Evolutionary conservation across 2,329 filamentous ascomycete genomes (phyloP).

Genomic region (Leptographium procerum): DNA sequence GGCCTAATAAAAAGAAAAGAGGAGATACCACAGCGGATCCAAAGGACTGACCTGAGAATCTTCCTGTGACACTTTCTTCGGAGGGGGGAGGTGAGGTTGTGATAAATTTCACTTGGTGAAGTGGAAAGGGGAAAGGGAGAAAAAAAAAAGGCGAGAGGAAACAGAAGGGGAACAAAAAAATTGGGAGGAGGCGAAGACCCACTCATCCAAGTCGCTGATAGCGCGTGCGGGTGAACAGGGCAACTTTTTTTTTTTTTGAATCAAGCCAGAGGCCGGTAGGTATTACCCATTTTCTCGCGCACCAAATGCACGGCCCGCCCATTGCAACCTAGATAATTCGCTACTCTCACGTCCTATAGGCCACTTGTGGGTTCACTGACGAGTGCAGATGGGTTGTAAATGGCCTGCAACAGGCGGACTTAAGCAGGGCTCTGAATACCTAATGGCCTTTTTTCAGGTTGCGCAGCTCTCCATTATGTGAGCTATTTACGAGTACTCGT

Average conservation of each 20-base stretch:
- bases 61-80: constrained; percentile 2
- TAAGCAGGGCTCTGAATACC: not conserved
- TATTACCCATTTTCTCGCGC: not conserved
- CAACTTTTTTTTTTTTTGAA: not conserved
- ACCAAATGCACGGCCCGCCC: not conserved
- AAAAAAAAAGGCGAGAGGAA: not conserved
- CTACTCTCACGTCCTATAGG: not conserved
- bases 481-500: not conserved
- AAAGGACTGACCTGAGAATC: not conserved
- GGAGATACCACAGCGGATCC: not conserved
- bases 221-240: constrained; percentile 2
- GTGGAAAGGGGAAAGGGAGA: not conserved
- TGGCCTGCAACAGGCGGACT: not conserved
- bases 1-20: not conserved
- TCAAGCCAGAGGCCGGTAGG: not conserved
- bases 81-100: not conserved
- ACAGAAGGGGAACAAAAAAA: not conserved
- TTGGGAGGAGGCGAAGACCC: not conserved
- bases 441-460: not conserved
- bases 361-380: not conserved
- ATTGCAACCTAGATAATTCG: not conserved
- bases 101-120: constrained; percentile 4
- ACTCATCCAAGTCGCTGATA: not conserved
- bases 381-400: not conserved
- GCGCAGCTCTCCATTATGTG: not conserved